Evolutionary conservation across 2,329 filamentous ascomycete genomes (phyloP).

Genomic region (Cladobotryum protrusum): DNA sequence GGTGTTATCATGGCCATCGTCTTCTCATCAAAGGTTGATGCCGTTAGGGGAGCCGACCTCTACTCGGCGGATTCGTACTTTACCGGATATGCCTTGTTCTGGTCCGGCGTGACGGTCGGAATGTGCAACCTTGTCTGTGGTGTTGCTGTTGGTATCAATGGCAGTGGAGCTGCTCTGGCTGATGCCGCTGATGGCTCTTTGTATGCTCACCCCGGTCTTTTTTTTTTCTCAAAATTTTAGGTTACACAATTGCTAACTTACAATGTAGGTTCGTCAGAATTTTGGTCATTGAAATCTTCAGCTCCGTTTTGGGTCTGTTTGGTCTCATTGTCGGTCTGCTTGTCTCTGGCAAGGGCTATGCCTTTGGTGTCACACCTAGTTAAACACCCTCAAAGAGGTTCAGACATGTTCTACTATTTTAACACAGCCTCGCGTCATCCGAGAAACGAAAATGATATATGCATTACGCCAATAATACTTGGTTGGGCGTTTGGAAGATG

Average conservation of each 20-base stretch:
- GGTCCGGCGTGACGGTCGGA: constrained; percentile 90
- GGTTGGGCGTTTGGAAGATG: constrained; percentile 37
- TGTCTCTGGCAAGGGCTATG: constrained; percentile 70
- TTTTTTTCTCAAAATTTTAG: not conserved
- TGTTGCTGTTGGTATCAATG: constrained; percentile 95
- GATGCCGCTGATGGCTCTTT: constrained; percentile 89
- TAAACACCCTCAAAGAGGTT: not conserved
- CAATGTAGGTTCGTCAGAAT: constrained; percentile 85
- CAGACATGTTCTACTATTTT: constrained; percentile 6
- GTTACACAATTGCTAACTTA: constrained; percentile 17
- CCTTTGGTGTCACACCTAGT: constrained; percentile 14
- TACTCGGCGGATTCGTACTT: constrained; percentile 80
- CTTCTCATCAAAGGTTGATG: constrained; percentile 80
- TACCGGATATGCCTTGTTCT: constrained; percentile 92
- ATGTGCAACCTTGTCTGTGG: constrained; percentile 95
- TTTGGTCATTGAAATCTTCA: constrained; percentile 98
- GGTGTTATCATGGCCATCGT: constrained; percentile 99
- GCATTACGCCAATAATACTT: constrained; percentile 33
- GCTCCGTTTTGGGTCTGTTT: constrained; percentile 92
- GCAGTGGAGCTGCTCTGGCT: constrained; percentile 89
- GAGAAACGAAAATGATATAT: constrained; percentile 20
- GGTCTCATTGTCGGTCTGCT: constrained; percentile 92
- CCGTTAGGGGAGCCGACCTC: constrained; percentile 56
- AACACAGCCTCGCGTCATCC: constrained; percentile 1
- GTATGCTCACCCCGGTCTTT: constrained; percentile 47